phyloP scores from a whole-genome alignment of 73 alveolate genomes.

The Paramecium tetraurelia region DNA sequence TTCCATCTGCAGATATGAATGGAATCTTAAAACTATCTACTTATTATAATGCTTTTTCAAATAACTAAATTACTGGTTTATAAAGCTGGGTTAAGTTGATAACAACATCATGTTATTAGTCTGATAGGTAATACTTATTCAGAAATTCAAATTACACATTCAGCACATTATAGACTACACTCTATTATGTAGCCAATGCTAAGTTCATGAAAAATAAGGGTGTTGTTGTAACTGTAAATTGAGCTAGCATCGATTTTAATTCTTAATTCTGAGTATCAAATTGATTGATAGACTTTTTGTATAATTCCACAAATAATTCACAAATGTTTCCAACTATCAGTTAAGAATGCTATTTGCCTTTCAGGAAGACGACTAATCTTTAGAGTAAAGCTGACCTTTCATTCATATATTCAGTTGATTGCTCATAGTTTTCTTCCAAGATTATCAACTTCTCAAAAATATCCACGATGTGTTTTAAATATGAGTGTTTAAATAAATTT shows the following conservation, averaged over 20 bases:
- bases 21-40: background rate
- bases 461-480: background rate
- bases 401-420: background rate
- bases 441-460: background rate
- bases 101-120: background rate
- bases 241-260: background rate
- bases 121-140: background rate
- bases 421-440: background rate
- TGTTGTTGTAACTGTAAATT: background rate
- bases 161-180: background rate
- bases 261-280: background rate
- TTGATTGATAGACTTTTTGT: background rate
- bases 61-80: background rate
- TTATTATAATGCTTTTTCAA: background rate
- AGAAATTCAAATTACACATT: background rate
- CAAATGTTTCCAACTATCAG: background rate
- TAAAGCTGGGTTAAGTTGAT: background rate
- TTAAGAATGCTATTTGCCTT: background rate
- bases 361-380: background rate
- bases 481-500: background rate
- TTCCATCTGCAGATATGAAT: background rate
- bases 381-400: background rate
- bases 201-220: background rate
- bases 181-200: background rate
- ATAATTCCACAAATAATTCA: slow-evolving; percentile 4